These are phyloP conservation scores for Chaetomium cochliodes DNA, from an alignment of 495 filamentous ascomycete species.

Conservation along the genomic window DNA sequence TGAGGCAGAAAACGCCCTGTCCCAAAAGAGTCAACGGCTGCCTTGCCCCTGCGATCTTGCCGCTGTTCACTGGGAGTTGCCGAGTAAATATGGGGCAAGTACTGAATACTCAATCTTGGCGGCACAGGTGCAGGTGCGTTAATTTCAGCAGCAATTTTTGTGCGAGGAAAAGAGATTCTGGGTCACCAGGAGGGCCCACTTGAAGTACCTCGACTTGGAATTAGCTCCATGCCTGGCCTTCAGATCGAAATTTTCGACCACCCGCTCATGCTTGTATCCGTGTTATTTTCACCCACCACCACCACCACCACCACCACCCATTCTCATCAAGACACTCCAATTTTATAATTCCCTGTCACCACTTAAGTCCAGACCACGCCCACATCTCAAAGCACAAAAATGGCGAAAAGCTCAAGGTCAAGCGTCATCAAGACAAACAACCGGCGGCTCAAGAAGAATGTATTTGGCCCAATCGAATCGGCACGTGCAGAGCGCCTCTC, in stretches of 20 bases:
- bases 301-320: not conserved
- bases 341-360: not conserved
- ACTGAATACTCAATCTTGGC: not conserved
- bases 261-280: slow-evolving; percentile 19
- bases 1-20: slow-evolving; percentile 30
- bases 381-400: slow-evolving; percentile 41
- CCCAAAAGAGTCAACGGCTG: slow-evolving; percentile 15
- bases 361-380: not conserved
- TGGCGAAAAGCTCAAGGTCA: slow-evolving; percentile 81
- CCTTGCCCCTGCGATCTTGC: slow-evolving; percentile 2
- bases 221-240: not conserved
- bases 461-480: slow-evolving; percentile 75
- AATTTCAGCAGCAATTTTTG: not conserved
- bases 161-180: not conserved
- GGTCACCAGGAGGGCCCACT: not conserved
- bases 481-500: slow-evolving; percentile 76
- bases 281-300: not conserved
- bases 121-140: not conserved
- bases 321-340: not conserved
- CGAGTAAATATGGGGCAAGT: slow-evolving; percentile 1
- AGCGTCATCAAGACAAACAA: slow-evolving; percentile 76
- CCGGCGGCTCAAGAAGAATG: slow-evolving; percentile 65
- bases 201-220: slow-evolving; percentile 1
- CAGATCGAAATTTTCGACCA: slow-evolving; percentile 14
- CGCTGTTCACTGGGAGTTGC: not conserved